Base-by-base conservation (phyloP, 352 stramenopile genomes). In the Aphanomyces euteiches region DNA sequence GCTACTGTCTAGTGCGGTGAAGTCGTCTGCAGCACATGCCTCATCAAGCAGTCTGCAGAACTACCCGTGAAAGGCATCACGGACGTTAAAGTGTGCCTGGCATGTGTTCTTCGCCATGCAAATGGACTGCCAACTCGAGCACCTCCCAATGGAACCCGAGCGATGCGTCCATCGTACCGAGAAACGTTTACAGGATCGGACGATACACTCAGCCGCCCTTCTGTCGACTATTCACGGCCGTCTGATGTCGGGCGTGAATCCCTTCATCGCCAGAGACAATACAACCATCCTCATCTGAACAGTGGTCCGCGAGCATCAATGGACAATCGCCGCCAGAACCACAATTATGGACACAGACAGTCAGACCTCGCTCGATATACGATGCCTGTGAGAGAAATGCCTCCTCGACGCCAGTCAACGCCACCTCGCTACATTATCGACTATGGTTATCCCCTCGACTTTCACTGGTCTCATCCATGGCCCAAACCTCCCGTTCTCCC, bases 21-120 rank as follows among this genome's bases (percentile, higher is more conserved):
- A 65, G 80, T 94, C 28, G 83, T 94, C 19, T 94, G 86, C 79
- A 92, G 81, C 69, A 81, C 81, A 59, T 94, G 86, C 77, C 89
- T 85, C 45, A 73, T 91, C 15, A 79, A 88, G 74, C 91, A 91
- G 76, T 85, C 83, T 37, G 79, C 83, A 3, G 67, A 85, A 38
- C 75, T 90, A 65, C 67, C 80, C 17, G 75, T 73, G 10, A 78
- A 88, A 7, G 79, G 78, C 8, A 72, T 75, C 73, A 90, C 79
- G n/a, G 81, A 80, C 34, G 86, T 94, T 54, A 84, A 84, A 34
- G 84, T 94, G 10, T 94, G 86, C 72, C 83, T 92, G 59, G 85
- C 86, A 45, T 94, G 86, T 66, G 78, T 92, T 19, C 82, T 90
- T 67, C 57, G 77, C 64, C 19, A 80, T 17, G 60, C 50, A 57